Percentiles rank a stretch among this genome's conserved stretches.
Evolutionary conservation across 1,284 basidiomycete species (phyloP).

Genomic region (Termitomyces sp.): DNA sequence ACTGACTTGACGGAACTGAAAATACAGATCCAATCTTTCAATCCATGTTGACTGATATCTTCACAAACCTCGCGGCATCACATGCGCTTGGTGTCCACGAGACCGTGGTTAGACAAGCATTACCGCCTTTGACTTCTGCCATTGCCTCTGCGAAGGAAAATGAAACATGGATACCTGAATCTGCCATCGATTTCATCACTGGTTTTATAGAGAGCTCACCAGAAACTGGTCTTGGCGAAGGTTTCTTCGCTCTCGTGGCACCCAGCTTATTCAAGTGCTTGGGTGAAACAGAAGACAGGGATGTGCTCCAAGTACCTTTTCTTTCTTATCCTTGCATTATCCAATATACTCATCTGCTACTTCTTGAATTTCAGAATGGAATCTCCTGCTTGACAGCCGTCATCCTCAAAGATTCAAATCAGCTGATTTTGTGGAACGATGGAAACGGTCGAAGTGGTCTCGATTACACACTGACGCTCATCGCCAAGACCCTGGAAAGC

Average conservation of each 20-base stretch:
- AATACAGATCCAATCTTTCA: conserved; percentile 80
- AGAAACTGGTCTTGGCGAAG: conserved; percentile 65
- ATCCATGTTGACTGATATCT: conserved; percentile 81
- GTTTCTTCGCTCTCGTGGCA: conserved; percentile 72
- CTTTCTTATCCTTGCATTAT: not conserved
- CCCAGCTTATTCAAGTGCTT: conserved; percentile 71
- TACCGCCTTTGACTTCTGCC: conserved; percentile 67
- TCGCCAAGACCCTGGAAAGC: conserved; percentile 72
- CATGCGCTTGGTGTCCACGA: conserved; percentile 58
- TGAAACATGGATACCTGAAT: conserved; percentile 68
- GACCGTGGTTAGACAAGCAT: conserved; percentile 64
- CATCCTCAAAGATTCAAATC: conserved; percentile 81
- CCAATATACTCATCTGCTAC: conserved; percentile 4
- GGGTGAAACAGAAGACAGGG: conserved; percentile 69
- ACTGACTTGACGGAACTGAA: conserved; percentile 23
- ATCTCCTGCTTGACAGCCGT: conserved; percentile 79
- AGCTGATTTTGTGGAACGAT: conserved; percentile 75
- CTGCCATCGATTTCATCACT: conserved; percentile 78
- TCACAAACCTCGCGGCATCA: conserved; percentile 65
- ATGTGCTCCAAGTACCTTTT: conserved; percentile 67
- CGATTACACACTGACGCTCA: conserved; percentile 64
- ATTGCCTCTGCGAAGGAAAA: conserved; percentile 53
- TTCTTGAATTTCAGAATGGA: conserved; percentile 54
- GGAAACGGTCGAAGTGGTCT: conserved; percentile 67
- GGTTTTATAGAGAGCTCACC: conserved; percentile 66